Evolutionary conservation across 129 eudicot genomes (phyloP).

Genomic region (Centaurea solstitialis): DNA sequence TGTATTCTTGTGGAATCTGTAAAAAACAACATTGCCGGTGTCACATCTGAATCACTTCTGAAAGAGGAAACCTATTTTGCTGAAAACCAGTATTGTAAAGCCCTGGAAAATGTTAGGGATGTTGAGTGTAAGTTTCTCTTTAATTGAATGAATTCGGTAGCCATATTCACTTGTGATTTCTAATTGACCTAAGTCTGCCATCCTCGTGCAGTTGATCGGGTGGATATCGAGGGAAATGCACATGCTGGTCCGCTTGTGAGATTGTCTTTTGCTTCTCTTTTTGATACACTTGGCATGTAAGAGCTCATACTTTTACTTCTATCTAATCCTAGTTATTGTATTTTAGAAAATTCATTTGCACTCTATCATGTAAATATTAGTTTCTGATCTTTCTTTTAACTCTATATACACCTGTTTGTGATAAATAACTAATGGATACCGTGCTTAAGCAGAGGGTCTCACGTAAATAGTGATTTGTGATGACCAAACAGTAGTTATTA

Average conservation of each 20-base stretch:
- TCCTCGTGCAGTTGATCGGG: conserved; percentile 75
- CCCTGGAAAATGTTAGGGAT: conserved; percentile 81
- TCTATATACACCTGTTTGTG: not conserved
- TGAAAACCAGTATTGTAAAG: conserved; percentile 81
- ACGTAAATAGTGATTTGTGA: not conserved
- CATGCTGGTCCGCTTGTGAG: conserved; percentile 65
- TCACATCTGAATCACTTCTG: conserved; percentile 56
- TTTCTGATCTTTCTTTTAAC: not conserved
- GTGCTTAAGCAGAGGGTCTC: not conserved
- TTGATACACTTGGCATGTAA: conserved; percentile 94
- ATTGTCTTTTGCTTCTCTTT: conserved; percentile 89
- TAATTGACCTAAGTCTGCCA: conserved; percentile 17
- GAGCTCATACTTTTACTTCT: conserved; percentile 26
- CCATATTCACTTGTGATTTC: conserved; percentile 3
- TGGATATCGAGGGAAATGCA: conserved; percentile 79
- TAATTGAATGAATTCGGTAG: not conserved
- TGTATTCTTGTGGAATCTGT: conserved; percentile 56
- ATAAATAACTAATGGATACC: not conserved
- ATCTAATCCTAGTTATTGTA: conserved; percentile 9
- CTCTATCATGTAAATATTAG: not conserved
- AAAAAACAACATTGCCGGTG: conserved; percentile 40
- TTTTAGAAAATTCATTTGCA: not conserved
- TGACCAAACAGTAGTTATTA: not conserved
- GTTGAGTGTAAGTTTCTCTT: conserved; percentile 64
- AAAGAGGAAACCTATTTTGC: conserved; percentile 72